phyloP scores from a whole-genome alignment of 139 green algal genomes.

The Astrephomene gubernaculifera region DNA sequence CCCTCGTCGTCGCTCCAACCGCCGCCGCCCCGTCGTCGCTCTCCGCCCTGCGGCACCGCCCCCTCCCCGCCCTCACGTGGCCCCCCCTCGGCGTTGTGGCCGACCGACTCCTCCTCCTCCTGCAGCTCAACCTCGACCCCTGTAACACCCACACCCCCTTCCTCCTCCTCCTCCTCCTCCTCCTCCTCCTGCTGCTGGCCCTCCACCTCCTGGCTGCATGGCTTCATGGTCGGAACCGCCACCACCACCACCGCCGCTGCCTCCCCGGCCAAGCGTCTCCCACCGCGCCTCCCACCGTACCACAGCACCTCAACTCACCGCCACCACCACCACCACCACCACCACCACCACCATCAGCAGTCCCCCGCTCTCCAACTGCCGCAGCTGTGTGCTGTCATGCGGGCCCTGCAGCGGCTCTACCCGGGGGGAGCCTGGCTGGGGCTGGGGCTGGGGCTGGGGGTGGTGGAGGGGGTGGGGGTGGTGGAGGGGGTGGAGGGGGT shows the following conservation, averaged over 20 bases:
- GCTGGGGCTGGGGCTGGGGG: background rate
- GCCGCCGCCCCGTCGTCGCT: background rate
- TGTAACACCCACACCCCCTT: too few relatives aligned
- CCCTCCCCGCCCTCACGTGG: too few relatives aligned
- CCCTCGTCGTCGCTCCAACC: too few relatives aligned
- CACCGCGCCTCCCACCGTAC: too few relatives aligned
- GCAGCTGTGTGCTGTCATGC: background rate
- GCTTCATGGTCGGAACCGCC: background rate
- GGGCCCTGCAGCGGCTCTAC: conserved; percentile 5
- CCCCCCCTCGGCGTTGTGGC: too few relatives aligned
- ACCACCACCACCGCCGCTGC: background rate
- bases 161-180: background rate
- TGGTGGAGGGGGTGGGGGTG: background rate
- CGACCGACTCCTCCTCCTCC: too few relatives aligned
- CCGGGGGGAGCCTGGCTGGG: background rate
- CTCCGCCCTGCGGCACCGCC: too few relatives aligned
- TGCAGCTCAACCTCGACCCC: too few relatives aligned
- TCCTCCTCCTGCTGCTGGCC: too few relatives aligned
- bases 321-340: background rate
- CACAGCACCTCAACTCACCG: too few relatives aligned
- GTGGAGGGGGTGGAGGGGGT: background rate
- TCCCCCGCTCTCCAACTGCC: too few relatives aligned
- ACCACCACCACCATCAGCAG: background rate
- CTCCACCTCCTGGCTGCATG: background rate
- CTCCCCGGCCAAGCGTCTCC: too few relatives aligned